Conservation (phyloP, 305 asterid species). For the Rubia occidens region DNA sequence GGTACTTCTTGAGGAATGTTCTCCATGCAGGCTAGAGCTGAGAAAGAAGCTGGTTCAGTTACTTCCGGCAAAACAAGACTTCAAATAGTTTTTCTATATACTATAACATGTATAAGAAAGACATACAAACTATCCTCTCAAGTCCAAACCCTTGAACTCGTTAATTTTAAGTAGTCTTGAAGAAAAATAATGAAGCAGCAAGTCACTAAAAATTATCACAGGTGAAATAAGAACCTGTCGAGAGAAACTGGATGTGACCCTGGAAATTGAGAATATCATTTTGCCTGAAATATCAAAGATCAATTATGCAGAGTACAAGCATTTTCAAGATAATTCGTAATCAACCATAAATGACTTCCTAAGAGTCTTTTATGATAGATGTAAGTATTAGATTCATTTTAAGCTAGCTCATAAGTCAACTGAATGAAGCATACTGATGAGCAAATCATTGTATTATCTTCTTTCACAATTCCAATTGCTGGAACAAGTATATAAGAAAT, state of each 20-base stretch:
- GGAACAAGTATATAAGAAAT: background rate
- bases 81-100: background rate
- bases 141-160: background rate
- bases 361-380: background rate
- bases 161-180: background rate
- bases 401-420: background rate
- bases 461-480: background rate
- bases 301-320: background rate
- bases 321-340: background rate
- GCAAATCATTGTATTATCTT: background rate
- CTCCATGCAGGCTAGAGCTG: too few relatives aligned
- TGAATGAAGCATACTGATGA: background rate
- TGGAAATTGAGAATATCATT: conserved; percentile 68
- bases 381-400: background rate
- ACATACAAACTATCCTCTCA: background rate
- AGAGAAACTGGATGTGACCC: conserved; percentile 99
- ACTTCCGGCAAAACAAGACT: background rate
- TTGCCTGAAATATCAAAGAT: conserved; percentile 43
- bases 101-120: background rate
- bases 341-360: background rate
- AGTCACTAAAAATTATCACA: conserved; percentile 9
- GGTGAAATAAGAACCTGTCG: conserved; percentile 48
- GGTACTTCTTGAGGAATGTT: too few relatives aligned
- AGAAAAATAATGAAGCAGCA: background rate
- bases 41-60: background rate